These are phyloP conservation scores for Pseudisothecium myosuroides DNA, from an alignment of 225 moss, liverwort and hornwort species.

Conservation along the genomic window DNA sequence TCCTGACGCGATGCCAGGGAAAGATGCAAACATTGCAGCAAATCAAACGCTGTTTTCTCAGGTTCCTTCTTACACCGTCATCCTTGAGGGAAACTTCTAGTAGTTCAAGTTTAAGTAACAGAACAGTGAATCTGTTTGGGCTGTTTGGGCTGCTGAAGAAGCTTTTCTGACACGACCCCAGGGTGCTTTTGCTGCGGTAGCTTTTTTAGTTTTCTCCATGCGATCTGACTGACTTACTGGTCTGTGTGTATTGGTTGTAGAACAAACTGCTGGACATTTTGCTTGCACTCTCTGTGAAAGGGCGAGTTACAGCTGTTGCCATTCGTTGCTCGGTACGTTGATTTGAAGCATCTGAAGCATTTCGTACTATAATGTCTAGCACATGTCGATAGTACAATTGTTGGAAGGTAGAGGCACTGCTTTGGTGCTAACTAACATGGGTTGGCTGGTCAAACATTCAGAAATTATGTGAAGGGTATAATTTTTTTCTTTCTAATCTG, in stretches of 20 bases:
- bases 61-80: conserved; percentile 21
- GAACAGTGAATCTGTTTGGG: neutral
- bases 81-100: neutral
- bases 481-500: neutral
- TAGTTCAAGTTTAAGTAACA: neutral
- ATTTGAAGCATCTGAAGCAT: neutral
- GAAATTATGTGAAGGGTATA: neutral
- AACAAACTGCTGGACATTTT: conserved; percentile 77
- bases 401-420: neutral
- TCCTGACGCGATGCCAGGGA: conserved; percentile 43
- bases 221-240: neutral
- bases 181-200: neutral
- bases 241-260: conserved; percentile 22
- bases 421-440: neutral
- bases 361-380: neutral
- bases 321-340: conserved; percentile 72
- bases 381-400: neutral
- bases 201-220: neutral
- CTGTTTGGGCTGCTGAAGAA: neutral
- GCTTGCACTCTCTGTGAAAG: conserved; percentile 69
- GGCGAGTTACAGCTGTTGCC: conserved; percentile 70
- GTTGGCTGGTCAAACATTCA: neutral
- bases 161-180: neutral
- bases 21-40: conserved; percentile 69
- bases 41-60: conserved; percentile 90